Conservation (phyloP, 106 monocot genomes). For the Dendrobium officinale region DNA sequence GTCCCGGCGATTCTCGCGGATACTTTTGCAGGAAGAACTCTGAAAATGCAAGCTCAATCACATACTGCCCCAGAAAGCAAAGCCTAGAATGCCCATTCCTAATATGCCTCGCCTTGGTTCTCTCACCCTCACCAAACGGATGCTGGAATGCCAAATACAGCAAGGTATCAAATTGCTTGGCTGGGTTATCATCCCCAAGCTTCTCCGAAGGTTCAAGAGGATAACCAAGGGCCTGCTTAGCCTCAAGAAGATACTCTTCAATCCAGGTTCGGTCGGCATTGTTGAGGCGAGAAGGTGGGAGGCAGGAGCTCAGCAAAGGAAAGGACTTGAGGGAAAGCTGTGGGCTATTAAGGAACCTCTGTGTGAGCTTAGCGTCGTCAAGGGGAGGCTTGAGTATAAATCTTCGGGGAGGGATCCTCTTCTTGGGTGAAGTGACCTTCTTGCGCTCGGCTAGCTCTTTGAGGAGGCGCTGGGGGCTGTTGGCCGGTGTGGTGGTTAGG, state of each 20-base stretch:
- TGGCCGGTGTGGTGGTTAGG: conserved; percentile 24
- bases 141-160: conserved; percentile 89
- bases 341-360: conserved; percentile 79
- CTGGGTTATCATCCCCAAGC: conserved; percentile 64
- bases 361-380: conserved; percentile 68
- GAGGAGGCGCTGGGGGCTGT: conserved; percentile 82
- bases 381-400: conserved; percentile 95
- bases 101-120: conserved; percentile 72
- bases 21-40: conserved; percentile 93
- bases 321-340: conserved; percentile 86
- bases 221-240: conserved; percentile 95
- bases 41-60: conserved; percentile 69
- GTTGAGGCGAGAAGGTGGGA: conserved; percentile 64
- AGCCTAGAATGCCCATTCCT: conserved; percentile 93
- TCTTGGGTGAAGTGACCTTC: conserved; percentile 53
- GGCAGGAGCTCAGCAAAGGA: conserved; percentile 79
- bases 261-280: conserved; percentile 83
- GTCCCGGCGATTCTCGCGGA: conserved; percentile 83
- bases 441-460: conserved; percentile 87
- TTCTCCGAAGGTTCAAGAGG: conserved; percentile 60
- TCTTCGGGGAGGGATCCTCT: conserved; percentile 62
- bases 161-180: conserved; percentile 78
- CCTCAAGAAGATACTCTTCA: conserved; percentile 92
- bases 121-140: conserved; percentile 40
- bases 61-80: conserved; percentile 79